Evolutionary conservation across 139 green algal species (phyloP).

Genomic region (Zygnema circumcarinatum): DNA sequence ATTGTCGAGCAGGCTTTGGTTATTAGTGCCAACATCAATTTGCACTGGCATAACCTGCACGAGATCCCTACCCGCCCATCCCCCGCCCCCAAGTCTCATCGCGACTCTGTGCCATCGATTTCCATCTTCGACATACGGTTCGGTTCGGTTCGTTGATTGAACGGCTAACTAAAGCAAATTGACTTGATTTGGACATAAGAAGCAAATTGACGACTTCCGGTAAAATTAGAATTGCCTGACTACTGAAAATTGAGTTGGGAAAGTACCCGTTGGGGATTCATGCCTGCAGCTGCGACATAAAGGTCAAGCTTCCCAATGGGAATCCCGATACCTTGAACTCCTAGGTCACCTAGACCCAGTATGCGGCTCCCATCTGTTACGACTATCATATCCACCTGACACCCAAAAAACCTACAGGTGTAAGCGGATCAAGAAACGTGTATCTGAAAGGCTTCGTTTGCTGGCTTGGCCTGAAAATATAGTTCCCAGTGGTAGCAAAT

Average conservation of each 20-base stretch:
- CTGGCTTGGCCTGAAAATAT: no score
- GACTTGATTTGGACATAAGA: no score
- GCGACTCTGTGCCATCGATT: conserved; percentile 30
- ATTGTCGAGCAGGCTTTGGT: conserved; percentile 72
- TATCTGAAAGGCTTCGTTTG: background rate
- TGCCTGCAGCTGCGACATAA: conserved; percentile 89
- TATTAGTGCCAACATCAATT: conserved; percentile 90
- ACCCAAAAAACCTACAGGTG: conserved; percentile 16
- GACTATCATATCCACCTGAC: conserved; percentile 74
- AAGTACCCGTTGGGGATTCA: conserved; percentile 66
- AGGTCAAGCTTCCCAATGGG: conserved; percentile 92
- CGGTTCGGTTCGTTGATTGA: no score
- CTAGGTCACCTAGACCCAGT: conserved; percentile 86
- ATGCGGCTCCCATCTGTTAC: conserved; percentile 79
- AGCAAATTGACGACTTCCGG: no score
- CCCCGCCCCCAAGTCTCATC: background rate
- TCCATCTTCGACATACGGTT: no score
- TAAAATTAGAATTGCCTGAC: background rate
- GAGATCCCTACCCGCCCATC: conserved; percentile 34
- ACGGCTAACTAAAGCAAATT: no score
- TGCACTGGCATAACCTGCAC: conserved; percentile 83
- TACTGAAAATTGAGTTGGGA: background rate
- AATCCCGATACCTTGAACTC: conserved; percentile 80
- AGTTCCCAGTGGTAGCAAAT: no score
- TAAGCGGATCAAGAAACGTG: conserved; percentile 3